Evolutionary conservation across 495 filamentous ascomycete species (phyloP).

Genomic region (Trichoderma erinaceum): DNA sequence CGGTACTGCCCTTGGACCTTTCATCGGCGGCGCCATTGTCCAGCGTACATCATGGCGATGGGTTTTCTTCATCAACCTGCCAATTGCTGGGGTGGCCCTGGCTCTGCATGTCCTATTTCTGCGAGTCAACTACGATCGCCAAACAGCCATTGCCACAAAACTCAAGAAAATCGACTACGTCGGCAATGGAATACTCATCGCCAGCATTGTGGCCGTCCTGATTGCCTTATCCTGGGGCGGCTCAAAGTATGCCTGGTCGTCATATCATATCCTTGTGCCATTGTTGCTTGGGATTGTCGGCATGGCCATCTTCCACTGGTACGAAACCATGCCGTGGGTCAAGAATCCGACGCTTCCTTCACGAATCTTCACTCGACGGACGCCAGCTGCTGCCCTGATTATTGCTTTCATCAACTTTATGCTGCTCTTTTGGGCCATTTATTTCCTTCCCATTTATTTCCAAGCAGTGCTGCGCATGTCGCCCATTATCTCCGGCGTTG

Average conservation of each 20-base stretch:
- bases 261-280: slow-evolving; percentile 27
- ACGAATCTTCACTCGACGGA: slow-evolving; percentile 56
- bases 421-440: slow-evolving; percentile 63
- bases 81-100: slow-evolving; percentile 44
- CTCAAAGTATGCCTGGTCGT: slow-evolving; percentile 39
- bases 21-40: slow-evolving; percentile 53
- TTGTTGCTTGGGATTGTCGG: slow-evolving; percentile 51
- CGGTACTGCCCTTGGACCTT: slow-evolving; percentile 45
- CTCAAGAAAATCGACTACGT: slow-evolving; percentile 35
- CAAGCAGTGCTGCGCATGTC: slow-evolving; percentile 62
- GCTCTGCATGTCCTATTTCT: slow-evolving; percentile 47
- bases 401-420: slow-evolving; percentile 59
- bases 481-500: slow-evolving; percentile 70
- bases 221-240: slow-evolving; percentile 47
- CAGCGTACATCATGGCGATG: slow-evolving; percentile 45
- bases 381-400: slow-evolving; percentile 27
- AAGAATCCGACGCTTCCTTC: slow-evolving; percentile 55
- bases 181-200: slow-evolving; percentile 33
- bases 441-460: slow-evolving; percentile 71
- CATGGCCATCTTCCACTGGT: slow-evolving; percentile 54
- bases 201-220: slow-evolving; percentile 30
- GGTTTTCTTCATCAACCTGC: slow-evolving; percentile 63
- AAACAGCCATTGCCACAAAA: slow-evolving; percentile 21
- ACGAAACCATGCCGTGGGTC: slow-evolving; percentile 21
- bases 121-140: slow-evolving; percentile 21